Evolutionary conservation across 1,139 yeast species (phyloP), one percentile per base, ranked within the genome.

Genomic region (Suhomyces maxii): DNA sequence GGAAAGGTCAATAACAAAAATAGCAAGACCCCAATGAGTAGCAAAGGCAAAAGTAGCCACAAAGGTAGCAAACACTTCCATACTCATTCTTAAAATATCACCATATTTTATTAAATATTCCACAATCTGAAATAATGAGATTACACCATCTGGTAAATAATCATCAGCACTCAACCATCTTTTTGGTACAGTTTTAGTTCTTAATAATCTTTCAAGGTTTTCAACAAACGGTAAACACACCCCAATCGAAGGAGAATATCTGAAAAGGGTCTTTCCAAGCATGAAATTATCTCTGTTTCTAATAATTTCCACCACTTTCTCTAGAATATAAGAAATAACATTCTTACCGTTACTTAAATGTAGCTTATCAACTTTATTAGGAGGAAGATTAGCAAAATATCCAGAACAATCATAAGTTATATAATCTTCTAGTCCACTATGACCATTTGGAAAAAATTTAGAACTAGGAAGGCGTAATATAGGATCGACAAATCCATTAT

Each of bases 11-110:
- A 34, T 34, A n/a, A 47, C 50, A 23, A 32, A 45, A 13, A 47
- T 41, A n/a, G 39, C 48, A 34, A 41, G 41, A 7, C 50, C 50
- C 50, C 50, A 47, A 28, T 47, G 35, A 9, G 50, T 45, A 9
- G 46, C 48, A 13, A 47, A 47, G 8, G 40, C 11, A 36, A 41
- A 35, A 11, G 33, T 33, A 8, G 48, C 35, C 36, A 40, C 31
- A 30, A 41, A 47, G 11, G 46, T 13, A 7, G 40, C 37, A 23
- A 47, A 36, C n/a, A 47, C 43, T 10, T 47, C 46, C 48, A 45
- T 47, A 25, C 45, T 45, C 37, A 47, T 32, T 8, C 40, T 28
- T 25, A 39, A 30, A 18, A 47, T 26, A 31, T 47, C 48, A 8
- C 48, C 36, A 8, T 45, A 47, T 9, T 26, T 34, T 30, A 44